Evolutionary conservation across 371 early-diverging fungal genomes (phyloP), one percentile per base, ranked within the genome.

Genomic region (Capillidium heterosporum): DNA sequence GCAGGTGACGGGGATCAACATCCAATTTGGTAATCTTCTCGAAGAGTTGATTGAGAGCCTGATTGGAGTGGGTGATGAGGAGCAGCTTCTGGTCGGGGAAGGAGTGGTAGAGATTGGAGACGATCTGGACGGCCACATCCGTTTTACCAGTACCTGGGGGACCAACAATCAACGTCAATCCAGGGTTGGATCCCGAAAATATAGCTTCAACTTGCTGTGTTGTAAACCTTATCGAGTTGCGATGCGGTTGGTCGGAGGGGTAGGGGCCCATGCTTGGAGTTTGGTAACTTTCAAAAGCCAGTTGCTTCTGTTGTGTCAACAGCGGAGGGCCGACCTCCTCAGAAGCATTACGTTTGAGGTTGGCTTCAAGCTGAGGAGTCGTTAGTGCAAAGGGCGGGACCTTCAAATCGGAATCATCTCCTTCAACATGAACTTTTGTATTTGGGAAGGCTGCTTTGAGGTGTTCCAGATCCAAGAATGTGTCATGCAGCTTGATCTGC

Each of bases 91-190:
- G 83, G 15, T 80, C 68, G 2, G 95, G 92, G 60, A 78, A 73
- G 57, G 81, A 85, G 66, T 88, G 88, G 63, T 95, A 94, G 23
- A 97, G 70, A 60, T 91, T 94, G 65, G 87, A 75, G 59, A 94
- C 82, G 28, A 89, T 85, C 66, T 97, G 96, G 1, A 92, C 98
- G 1, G 95, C 91, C 2, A 91, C 87, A 63, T 91, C 92, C 0
- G 96, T 94, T 65, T 96, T 96, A 40, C 97, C 98, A 8, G 96
- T 89, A 35, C 92, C 97, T 2, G 97, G 95, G 46, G 95, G 93
- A 40, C 98, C 98, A 5, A 89, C 90, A 1, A 95, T 74, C 70
- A 97, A 63, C 0, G 94, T 90, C 39, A 95, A 67, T 0, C 97
- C 97, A 17, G 75, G 78, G 43, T 75, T 80, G 47, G 78, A 73